Percentiles rank a stretch among this genome's conserved stretches.
Conservation (phyloP, 1,284 basidiomycete genomes). For the Sanghuangporus baumii region DNA sequence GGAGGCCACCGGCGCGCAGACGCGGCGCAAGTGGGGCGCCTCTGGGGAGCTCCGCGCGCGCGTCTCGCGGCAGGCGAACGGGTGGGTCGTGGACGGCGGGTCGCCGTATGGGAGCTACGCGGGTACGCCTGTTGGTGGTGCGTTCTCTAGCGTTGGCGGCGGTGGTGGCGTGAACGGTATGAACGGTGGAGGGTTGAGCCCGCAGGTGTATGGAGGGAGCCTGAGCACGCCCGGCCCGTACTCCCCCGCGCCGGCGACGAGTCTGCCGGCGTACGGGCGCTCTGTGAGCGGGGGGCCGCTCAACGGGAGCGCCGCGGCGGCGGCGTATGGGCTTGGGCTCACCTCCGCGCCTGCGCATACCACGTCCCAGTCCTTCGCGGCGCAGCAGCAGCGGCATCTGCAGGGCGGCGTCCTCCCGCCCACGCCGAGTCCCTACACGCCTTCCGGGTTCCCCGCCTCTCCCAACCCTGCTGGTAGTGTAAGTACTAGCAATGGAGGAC, state of each 20-base stretch:
- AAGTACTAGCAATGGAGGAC: neutral
- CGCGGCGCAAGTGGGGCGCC: constrained; percentile 41
- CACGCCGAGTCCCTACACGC: constrained; percentile 9
- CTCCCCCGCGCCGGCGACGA: neutral
- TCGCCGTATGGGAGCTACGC: constrained; percentile 27
- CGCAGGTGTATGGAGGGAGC: neutral
- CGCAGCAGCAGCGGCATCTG: constrained; percentile 6
- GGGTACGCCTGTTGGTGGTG: constrained; percentile 7
- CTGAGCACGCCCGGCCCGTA: neutral
- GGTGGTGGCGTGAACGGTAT: too few relatives aligned
- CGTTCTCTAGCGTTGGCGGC: neutral
- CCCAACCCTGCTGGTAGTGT: neutral
- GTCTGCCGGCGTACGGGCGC: neutral
- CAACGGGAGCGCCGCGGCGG: neutral
- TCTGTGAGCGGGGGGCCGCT: neutral
- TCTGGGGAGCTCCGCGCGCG: constrained; percentile 36
- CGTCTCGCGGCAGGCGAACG: constrained; percentile 35
- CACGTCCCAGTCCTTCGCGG: constrained; percentile 3
- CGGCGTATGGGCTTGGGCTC: constrained; percentile 5
- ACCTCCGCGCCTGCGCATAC: neutral
- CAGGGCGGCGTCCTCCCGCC: constrained; percentile 5
- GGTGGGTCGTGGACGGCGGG: constrained; percentile 36
- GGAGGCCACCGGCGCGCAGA: constrained; percentile 43
- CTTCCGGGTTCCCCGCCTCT: neutral
- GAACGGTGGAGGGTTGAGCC: neutral